Evolutionary conservation across 2,329 filamentous ascomycete species (phyloP).

Genomic region (Ascochyta viciae-villosae): DNA sequence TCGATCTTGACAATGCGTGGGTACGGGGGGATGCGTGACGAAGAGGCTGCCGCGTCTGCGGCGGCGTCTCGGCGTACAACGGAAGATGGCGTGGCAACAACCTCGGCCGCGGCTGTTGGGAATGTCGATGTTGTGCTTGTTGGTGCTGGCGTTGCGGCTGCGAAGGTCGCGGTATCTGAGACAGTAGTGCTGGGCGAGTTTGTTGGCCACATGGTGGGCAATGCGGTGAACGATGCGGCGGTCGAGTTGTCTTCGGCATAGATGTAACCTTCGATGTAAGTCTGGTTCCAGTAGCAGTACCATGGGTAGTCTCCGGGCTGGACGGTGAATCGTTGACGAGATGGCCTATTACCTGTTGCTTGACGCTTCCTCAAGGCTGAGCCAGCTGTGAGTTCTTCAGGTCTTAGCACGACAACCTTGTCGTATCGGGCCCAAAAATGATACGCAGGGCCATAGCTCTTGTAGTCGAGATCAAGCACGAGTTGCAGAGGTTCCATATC

Average conservation of each 20-base stretch:
- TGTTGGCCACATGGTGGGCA: slow-evolving; percentile 32
- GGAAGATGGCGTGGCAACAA: slow-evolving; percentile 16
- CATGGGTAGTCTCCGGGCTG: slow-evolving; percentile 68
- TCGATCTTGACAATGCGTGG: slow-evolving; percentile 71
- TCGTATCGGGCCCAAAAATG: slow-evolving; percentile 69
- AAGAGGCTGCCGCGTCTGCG: slow-evolving; percentile 27
- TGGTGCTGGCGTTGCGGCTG: slow-evolving; percentile 17
- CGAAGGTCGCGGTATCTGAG: slow-evolving; percentile 18
- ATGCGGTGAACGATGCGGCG: slow-evolving; percentile 40
- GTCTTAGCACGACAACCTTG: slow-evolving; percentile 66
- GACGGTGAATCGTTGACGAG: slow-evolving; percentile 52
- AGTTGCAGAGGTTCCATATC: slow-evolving; percentile 59
- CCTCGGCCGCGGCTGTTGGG: slow-evolving; percentile 16
- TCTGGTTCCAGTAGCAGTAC: slow-evolving; percentile 75
- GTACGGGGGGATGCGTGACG: slow-evolving; percentile 47
- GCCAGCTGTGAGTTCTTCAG: slow-evolving; percentile 46
- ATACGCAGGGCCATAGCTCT: slow-evolving; percentile 65
- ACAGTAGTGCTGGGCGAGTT: slow-evolving; percentile 25
- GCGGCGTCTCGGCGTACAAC: slow-evolving; percentile 22
- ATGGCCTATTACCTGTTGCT: slow-evolving; percentile 23
- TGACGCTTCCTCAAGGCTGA: slow-evolving; percentile 29
- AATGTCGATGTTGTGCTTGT: slow-evolving; percentile 7
- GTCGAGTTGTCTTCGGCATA: slow-evolving; percentile 64
- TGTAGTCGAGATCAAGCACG: slow-evolving; percentile 64
- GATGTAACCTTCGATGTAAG: slow-evolving; percentile 71